Base-by-base conservation (phyloP, 495 filamentous ascomycete genomes). In the Pyrenula aspistea region DNA sequence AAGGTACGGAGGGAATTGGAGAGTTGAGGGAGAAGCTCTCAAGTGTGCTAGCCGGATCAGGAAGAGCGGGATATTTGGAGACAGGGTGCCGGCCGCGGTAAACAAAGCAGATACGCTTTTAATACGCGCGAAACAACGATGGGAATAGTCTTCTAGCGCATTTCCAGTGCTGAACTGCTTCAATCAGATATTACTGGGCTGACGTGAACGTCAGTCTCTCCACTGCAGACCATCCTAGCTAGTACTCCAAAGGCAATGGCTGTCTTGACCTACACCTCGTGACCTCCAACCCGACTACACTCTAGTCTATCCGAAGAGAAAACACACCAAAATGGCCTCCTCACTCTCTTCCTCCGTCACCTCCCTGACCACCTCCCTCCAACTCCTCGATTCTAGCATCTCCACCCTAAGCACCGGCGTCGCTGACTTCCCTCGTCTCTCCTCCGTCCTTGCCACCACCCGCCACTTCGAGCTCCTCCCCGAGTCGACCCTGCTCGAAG, bases 381-480 rank as follows among this genome's bases (percentile, higher is more conserved):
- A 80, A 22, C 77, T 89, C n/a, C 80, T 91, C 54, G 83, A 87
- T 59, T 86, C 83, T 25, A 83, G 82, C 23, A 88, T 90, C 65
- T 74, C 72, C 10, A 89, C 85, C 54, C 81, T 91, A 57, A 83
- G 87, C 61, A 69, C 78, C 0, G 87, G 86, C 50, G 80, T 89
- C 55, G 77, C 71, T 63, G 87, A 91, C 68, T 89, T 88, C 64
- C 86, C 87, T 59, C 82, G 87, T 22, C 68, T 91, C 25, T 73
- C 77, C 58, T 85, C 83, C 62, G 84, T 89, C 54, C 74, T 91
- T 11, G 77, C 83, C 65, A 84, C 79, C 22, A 87, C 85, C 22
- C 71, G 86, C 57, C 88, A 91, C 71, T 92, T 90, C 68, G 88
- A 92, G 66, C 77, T 91, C 36, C 80, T 88, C 36, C 81, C 88